A percentile compares a stretch with the other conserved stretches of the same genome.
These are phyloP conservation scores for Candida sithepensis DNA, from an alignment of 805 yeast species.

Conservation along the genomic window DNA sequence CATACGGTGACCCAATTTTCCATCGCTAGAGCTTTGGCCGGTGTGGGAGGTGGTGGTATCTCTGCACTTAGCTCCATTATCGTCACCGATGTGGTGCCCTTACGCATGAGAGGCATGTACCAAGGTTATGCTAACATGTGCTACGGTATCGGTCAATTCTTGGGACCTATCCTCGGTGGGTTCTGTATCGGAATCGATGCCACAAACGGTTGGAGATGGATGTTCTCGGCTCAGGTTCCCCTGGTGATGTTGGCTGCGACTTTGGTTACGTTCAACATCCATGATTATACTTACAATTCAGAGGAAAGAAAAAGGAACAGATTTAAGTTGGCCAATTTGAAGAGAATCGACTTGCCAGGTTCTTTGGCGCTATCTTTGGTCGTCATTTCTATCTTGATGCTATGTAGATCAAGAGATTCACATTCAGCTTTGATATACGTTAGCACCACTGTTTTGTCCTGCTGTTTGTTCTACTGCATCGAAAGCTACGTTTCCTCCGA, in stretches of 20 bases:
- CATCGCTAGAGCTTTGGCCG: slow-evolving; percentile 51
- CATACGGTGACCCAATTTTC: slow-evolving; percentile 41
- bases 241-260: slow-evolving; percentile 28
- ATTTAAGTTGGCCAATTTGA: slow-evolving; percentile 33
- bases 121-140: slow-evolving; percentile 47
- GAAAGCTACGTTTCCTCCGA: slow-evolving; percentile 36
- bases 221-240: slow-evolving; percentile 41
- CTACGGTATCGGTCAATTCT: slow-evolving; percentile 36
- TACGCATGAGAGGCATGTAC: slow-evolving; percentile 49
- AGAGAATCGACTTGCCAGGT: slow-evolving; percentile 39
- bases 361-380: slow-evolving; percentile 33
- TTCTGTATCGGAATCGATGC: slow-evolving; percentile 30
- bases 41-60: slow-evolving; percentile 58
- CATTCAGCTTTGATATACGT: slow-evolving; percentile 9
- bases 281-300: slow-evolving; percentile 28
- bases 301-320: slow-evolving; percentile 23
- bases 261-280: slow-evolving; percentile 28
- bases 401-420: slow-evolving; percentile 26
- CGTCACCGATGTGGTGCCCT: slow-evolving; percentile 52
- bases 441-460: slow-evolving; percentile 15
- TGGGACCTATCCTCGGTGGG: slow-evolving; percentile 45
- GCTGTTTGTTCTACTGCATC: slow-evolving; percentile 25
- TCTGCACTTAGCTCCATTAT: slow-evolving; percentile 48
- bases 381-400: slow-evolving; percentile 33
- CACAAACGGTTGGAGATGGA: slow-evolving; percentile 42